Base-by-base conservation (phyloP, 257 asterid species). In the Vinca minor region DNA sequence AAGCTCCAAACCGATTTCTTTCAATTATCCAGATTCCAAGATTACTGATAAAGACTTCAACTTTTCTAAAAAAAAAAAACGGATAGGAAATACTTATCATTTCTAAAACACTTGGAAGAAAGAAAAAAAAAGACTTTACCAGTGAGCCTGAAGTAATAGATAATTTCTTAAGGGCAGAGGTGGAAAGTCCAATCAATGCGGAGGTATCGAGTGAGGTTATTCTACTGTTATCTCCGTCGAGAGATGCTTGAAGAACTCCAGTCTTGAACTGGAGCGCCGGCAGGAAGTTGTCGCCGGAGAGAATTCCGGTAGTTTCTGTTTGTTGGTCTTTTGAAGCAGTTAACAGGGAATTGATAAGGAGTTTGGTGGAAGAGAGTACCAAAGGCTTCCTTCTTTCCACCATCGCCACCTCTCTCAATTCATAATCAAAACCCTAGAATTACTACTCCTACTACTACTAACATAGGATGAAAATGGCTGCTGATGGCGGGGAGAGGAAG, bases 101-200 rank as follows among this genome's bases (percentile, higher is more conserved):
- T 41, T 11, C 46, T 18, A 54, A 8, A 54, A 29, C 12, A 26
- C 46, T 1, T 4, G 20, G 8, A 54, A 54, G 7, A 34, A 3
- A 34, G 21, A 47, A 10, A 6, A 36, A 54, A 1, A 12, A 48
- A 48, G 14, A 14, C 18, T 17, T 25, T 82, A 91, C 98, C 91
- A 89, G 75, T 56, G 94, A 87, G 39, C 96, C 96, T 17, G 98
- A 92, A 78, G 95, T 85, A 47, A 89, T 65, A 47, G 96, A 84
- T n/a, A 89, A 79, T 69, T 62, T 79, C 79, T 81, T 92, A 65
- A 92, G 94, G 62, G 55, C 64, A 61, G 83, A 74, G 50, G 80
- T 87, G 44, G 98, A 84, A 65, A 92, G 53, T 50, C 98, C 96
- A 70, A 92, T 84, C 81, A 82, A 67, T 18, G 71, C 81, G 66